phyloP scores from a whole-genome alignment of 805 yeast genomes.

The Hanseniaspora pseudoguilliermondii region DNA sequence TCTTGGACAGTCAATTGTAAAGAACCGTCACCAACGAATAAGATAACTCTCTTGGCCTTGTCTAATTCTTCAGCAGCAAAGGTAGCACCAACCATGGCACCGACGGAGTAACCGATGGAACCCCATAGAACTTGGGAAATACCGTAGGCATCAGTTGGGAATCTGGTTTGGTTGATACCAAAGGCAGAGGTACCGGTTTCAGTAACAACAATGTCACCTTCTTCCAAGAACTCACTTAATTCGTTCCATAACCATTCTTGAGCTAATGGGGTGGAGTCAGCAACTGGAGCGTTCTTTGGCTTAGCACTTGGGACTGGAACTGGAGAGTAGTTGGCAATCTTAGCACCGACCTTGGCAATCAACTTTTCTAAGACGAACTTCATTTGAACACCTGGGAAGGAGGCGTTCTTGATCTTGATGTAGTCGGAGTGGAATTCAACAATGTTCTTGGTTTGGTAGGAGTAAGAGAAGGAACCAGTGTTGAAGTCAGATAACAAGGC shows the following conservation, averaged over 20 bases:
- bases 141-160: slow-evolving; percentile 50
- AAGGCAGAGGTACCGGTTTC: slow-evolving; percentile 70
- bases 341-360: slow-evolving; percentile 29
- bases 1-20: slow-evolving; percentile 64
- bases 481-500: slow-evolving; percentile 78
- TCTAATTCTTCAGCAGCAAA: slow-evolving; percentile 55
- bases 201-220: slow-evolving; percentile 54
- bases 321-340: slow-evolving; percentile 35
- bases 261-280: slow-evolving; percentile 34
- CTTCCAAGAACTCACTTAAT: slow-evolving; percentile 47
- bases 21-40: slow-evolving; percentile 67
- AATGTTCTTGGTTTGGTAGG: slow-evolving; percentile 60
- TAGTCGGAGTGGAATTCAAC: slow-evolving; percentile 70
- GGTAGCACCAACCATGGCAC: slow-evolving; percentile 56
- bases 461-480: slow-evolving; percentile 76
- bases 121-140: slow-evolving; percentile 70
- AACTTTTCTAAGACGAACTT: slow-evolving; percentile 39
- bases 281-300: slow-evolving; percentile 36
- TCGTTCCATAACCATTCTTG: slow-evolving; percentile 63
- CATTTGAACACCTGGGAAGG: slow-evolving; percentile 64
- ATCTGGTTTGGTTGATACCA: slow-evolving; percentile 53
- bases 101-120: slow-evolving; percentile 59
- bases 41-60: slow-evolving; percentile 47
- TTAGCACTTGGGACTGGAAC: slow-evolving; percentile 41
- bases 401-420: slow-evolving; percentile 56